Evolutionary conservation across 805 yeast species (phyloP).

Genomic region (Starmerella bombicola): DNA sequence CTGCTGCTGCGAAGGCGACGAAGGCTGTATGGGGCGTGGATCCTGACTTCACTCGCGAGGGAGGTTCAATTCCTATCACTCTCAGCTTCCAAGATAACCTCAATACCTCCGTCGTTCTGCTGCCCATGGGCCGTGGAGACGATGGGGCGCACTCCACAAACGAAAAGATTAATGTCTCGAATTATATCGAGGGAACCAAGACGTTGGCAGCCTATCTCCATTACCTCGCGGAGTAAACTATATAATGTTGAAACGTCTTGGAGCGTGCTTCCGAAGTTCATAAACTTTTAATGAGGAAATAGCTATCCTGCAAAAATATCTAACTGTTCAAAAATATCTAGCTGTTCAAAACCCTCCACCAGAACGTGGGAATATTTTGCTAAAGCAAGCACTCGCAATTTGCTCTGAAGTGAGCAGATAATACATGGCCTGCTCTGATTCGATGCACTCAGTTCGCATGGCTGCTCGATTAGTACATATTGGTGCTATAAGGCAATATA

Average conservation of each 20-base stretch:
- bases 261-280: no score
- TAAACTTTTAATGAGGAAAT: background rate
- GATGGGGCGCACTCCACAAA: constrained; percentile 98
- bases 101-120: constrained; percentile 70
- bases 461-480: no score
- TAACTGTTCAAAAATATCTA: no score
- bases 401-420: no score
- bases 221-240: constrained; percentile 46
- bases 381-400: no score
- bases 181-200: constrained; percentile 88
- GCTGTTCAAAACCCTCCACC: no score
- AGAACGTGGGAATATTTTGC: no score
- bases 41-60: constrained; percentile 97
- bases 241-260: no score
- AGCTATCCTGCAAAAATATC: no score
- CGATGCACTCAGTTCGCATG: no score
- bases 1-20: constrained; percentile 91
- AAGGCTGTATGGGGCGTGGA: constrained; percentile 87
- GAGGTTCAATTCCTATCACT: constrained; percentile 97
- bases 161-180: constrained; percentile 79
- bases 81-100: constrained; percentile 80
- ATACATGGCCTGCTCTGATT: no score
- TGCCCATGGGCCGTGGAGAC: constrained; percentile 98
- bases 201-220: constrained; percentile 88
- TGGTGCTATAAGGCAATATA: no score